These are phyloP conservation scores for Helianthus tuberosus DNA, from an alignment of 129 eudicot species.

Conservation along the genomic window DNA sequence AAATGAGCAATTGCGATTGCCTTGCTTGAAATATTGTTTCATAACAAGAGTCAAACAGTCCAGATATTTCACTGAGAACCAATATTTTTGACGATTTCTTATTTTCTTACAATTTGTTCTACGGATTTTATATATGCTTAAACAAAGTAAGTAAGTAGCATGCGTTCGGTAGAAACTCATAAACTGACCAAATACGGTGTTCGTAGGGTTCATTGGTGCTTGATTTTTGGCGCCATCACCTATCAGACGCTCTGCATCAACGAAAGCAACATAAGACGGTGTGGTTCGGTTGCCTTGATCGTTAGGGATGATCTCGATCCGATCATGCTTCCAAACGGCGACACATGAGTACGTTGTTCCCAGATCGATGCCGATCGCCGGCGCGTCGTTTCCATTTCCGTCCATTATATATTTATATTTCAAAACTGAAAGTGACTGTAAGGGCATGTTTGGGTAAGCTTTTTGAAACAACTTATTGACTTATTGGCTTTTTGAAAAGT, in stretches of 20 bases:
- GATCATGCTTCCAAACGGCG: slow-evolving; percentile 17
- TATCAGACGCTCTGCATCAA: slow-evolving; percentile 11
- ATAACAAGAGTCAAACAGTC: too few relatives aligned
- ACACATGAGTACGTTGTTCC: slow-evolving; percentile 22
- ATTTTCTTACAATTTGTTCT: too few relatives aligned
- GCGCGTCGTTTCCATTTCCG: neutral
- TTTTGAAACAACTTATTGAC: too few relatives aligned
- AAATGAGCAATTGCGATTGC: too few relatives aligned
- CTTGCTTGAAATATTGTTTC: too few relatives aligned
- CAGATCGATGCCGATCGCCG: slow-evolving; percentile 20
- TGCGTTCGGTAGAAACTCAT: too few relatives aligned
- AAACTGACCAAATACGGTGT: slow-evolving; percentile 26
- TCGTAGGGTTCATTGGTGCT: slow-evolving; percentile 15
- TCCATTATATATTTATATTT: neutral
- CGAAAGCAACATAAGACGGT: slow-evolving; percentile 25
- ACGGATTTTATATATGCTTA: too few relatives aligned
- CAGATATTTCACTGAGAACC: too few relatives aligned
- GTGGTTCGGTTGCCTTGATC: slow-evolving; percentile 30
- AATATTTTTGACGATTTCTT: too few relatives aligned
- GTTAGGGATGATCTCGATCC: slow-evolving; percentile 18
- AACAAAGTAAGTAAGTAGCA: too few relatives aligned
- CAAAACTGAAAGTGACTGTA: neutral
- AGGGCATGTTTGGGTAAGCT: too few relatives aligned
- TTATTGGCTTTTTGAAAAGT: too few relatives aligned
- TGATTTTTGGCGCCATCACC: slow-evolving; percentile 15